Evolutionary conservation across 2,329 filamentous ascomycete species (phyloP).

Genomic region (Fusarium sp.): DNA sequence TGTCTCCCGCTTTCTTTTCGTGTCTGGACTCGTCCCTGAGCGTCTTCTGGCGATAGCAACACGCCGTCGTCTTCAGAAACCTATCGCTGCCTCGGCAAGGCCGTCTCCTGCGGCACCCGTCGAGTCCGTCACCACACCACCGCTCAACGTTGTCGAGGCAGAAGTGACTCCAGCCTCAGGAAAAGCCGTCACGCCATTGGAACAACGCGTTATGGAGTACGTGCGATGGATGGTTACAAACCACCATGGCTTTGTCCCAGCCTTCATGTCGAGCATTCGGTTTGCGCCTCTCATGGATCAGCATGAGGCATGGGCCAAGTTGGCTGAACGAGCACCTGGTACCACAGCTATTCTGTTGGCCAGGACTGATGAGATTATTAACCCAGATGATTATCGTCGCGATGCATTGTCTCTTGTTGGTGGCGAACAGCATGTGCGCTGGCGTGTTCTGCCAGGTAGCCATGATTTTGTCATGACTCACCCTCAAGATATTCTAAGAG

Average conservation of each 20-base stretch:
- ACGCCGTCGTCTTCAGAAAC: conserved; percentile 59
- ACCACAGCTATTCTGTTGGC: conserved; percentile 66
- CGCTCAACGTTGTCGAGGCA: conserved; percentile 55
- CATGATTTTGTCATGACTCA: conserved; percentile 74
- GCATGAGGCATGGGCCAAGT: conserved; percentile 60
- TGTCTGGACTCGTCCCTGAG: conserved; percentile 65
- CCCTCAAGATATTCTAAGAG: conserved; percentile 55
- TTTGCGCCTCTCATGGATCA: conserved; percentile 65
- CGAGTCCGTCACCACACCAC: conserved; percentile 25
- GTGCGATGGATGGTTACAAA: conserved; percentile 68
- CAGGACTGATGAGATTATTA: conserved; percentile 62
- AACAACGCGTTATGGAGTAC: conserved; percentile 60
- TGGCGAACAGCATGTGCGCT: conserved; percentile 61
- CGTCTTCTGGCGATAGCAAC: conserved; percentile 62
- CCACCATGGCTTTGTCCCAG: conserved; percentile 68
- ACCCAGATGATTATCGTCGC: conserved; percentile 59
- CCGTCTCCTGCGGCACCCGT: conserved; percentile 45
- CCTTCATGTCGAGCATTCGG: conserved; percentile 69
- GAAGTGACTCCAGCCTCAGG: conserved; percentile 52
- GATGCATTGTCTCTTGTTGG: conserved; percentile 64
- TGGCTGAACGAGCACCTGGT: conserved; percentile 56
- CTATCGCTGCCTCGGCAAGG: conserved; percentile 56
- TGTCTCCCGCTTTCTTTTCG: conserved; percentile 63
- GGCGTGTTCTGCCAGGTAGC: conserved; percentile 63
- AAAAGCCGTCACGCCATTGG: conserved; percentile 53